Evolutionary conservation across 345 rosid species (phyloP).

Genomic region (Rubroshorea leprosula): DNA sequence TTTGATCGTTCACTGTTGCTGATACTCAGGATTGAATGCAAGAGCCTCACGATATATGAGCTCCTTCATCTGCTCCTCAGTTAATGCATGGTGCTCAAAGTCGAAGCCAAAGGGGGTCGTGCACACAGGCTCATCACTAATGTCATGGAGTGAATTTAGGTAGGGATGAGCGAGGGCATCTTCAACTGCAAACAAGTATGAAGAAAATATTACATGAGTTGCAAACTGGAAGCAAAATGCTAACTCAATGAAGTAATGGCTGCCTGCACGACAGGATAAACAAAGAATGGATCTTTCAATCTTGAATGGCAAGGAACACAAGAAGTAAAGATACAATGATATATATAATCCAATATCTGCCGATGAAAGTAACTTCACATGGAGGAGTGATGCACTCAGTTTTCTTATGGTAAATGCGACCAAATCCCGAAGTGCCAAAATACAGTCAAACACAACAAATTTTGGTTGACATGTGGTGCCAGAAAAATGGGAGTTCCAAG

Average conservation of each 20-base stretch:
- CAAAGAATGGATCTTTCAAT: not conserved
- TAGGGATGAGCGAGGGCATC: slow-evolving; percentile 88
- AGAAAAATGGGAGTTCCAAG: not conserved
- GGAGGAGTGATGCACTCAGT: too few relatives aligned
- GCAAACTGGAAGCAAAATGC: too few relatives aligned
- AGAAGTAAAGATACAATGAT: too few relatives aligned
- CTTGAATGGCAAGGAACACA: too few relatives aligned
- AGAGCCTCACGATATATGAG: slow-evolving; percentile 72
- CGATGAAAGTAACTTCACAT: too few relatives aligned
- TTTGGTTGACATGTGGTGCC: not conserved
- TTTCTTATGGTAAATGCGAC: not conserved
- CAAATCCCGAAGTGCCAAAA: not conserved
- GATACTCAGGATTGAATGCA: slow-evolving; percentile 78
- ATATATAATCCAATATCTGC: too few relatives aligned
- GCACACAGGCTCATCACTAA: slow-evolving; percentile 75
- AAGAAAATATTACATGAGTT: slow-evolving; percentile 1
- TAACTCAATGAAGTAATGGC: too few relatives aligned
- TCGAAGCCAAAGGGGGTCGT: slow-evolving; percentile 60
- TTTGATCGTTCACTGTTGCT: slow-evolving; percentile 18
- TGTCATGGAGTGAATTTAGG: slow-evolving; percentile 52
- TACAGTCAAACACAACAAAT: not conserved
- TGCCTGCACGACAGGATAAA: not conserved
- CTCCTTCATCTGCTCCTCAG: slow-evolving; percentile 80
- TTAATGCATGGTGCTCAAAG: slow-evolving; percentile 62
- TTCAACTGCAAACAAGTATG: slow-evolving; percentile 43